Base-by-base conservation (phyloP, 2,329 filamentous ascomycete genomes). In the Neofusicoccum laricinum region DNA sequence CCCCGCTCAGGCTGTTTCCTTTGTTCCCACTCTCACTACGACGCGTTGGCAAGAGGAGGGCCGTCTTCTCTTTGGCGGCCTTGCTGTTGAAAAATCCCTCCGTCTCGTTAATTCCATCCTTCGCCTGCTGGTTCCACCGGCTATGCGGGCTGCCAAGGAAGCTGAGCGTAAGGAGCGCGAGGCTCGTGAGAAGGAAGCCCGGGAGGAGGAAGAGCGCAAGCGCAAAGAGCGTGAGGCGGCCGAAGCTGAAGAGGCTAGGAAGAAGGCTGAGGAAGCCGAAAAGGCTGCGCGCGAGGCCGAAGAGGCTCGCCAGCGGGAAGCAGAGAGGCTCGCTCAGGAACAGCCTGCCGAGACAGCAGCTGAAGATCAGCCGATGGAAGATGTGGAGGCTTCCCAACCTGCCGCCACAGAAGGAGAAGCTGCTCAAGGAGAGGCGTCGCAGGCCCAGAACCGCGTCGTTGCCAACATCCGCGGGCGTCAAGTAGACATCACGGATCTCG, bases 401-500 rank as follows among this genome's bases (percentile, higher is more conserved):
- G 66, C 78, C 62, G 72, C 80, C 34, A 25, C 15, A 36, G 76
- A 81, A 58, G 74, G 81, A n/a, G 79, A 79, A 34, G 78, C 79
- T 19, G 75, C 81, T 40, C 83, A 85, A 58, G 68, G 67, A 45
- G 80, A 84, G 50, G 71, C 71, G 36, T 75, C 77, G 62, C 61
- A 69, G 21, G 25, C 68, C 48, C 66, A 66, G n/a, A 66, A 73
- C 61, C 89, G 93, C 53, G 85, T 96, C 34, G 89, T 89, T 70
- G 96, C 92, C 15, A 93, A 86, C 1, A 93, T 99, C 62, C 84
- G 93, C 66, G 94, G 93, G 30, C 90, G 91, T 67, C 88, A 95
- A 71, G 86, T 96, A 61, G 95, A 99, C 75, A 95, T 99, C 55
- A 99, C 95, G 0, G 91, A 92, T 66, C 84, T 99, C 67, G 93